Conservation (phyloP, 441 rosid genomes). For the Euphorbia schlechtendalii region DNA sequence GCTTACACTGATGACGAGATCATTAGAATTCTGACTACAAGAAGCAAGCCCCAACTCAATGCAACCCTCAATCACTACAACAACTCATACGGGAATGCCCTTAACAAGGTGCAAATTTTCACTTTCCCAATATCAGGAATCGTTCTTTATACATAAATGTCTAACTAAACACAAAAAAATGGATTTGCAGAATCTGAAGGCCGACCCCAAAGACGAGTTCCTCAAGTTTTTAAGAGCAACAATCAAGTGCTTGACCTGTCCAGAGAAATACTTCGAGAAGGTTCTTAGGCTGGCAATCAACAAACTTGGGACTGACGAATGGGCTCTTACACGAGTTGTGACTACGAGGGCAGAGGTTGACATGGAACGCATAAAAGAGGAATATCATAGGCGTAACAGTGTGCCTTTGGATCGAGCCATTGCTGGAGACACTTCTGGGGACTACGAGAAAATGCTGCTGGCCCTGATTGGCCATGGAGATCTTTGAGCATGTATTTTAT, state of each 20-base stretch:
- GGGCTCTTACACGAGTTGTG: conserved; percentile 71
- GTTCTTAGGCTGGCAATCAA: conserved; percentile 57
- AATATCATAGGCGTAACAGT: conserved; percentile 66
- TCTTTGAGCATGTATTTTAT: conserved; percentile 23
- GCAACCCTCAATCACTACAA: conserved; percentile 79
- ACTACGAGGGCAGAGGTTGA: conserved; percentile 81
- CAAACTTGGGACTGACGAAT: conserved; percentile 72
- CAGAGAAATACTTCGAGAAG: conserved; percentile 89
- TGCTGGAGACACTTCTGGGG: conserved; percentile 69
- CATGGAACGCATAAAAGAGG: conserved; percentile 69
- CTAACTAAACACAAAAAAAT: conserved; percentile 5
- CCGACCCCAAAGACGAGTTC: conserved; percentile 56
- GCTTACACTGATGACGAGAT: conserved; percentile 58
- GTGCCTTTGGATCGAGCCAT: conserved; percentile 60
- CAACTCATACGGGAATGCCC: conserved; percentile 47
- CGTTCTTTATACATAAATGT: no score
- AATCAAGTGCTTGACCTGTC: conserved; percentile 65
- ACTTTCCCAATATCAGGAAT: no score
- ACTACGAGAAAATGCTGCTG: conserved; percentile 76
- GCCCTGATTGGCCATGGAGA: conserved; percentile 69
- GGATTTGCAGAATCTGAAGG: conserved; percentile 60
- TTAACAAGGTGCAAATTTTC: conserved; percentile 47
- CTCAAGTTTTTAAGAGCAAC: conserved; percentile 60
- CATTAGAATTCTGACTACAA: conserved; percentile 60
- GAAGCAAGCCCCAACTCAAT: conserved; percentile 68